Evolutionary conservation across 2,329 filamentous ascomycete genomes (phyloP), one percentile per base, ranked within the genome.

Genomic region (Calonectria fujianensis): DNA sequence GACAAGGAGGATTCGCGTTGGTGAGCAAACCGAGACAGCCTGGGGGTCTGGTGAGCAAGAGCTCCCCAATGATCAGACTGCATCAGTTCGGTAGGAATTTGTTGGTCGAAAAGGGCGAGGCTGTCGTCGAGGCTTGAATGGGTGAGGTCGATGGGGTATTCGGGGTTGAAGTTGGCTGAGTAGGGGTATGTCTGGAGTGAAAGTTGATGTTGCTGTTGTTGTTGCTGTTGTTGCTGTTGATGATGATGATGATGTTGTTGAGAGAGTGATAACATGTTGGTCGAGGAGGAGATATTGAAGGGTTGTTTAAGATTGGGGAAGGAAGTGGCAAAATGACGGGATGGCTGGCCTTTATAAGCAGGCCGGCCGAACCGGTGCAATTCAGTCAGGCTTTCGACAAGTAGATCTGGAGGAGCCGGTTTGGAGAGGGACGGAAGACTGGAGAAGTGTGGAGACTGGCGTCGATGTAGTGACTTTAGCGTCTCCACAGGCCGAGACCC

Each of bases 1-100:
- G 91, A 93, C 48, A 91, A 84, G 9, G 91, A 93, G 2, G 91
- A 90, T 76, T 93, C 91, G 77, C 91, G 89, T 59, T 93, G 87
- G 79, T 93, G 91, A 32, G 86, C 80, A 48, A 87, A 82, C 20
- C 86, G 85, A 71, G 83, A 82, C 50, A 84, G 75, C 79, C 85
- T 85, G 29, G 85, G 82, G 48, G 84, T 85, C 74, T 85, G 82
- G 74, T 86, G 86, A 73, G 82, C 81, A 70, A 82, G 76, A 29
- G 80, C 75, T 70, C 84, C 82, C 86, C 86, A 89, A 18, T 83
- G 67, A 72, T 89, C 87, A 32, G 86, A 82, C 78, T 87, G 86
- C 87, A 87, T 87, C 41, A 84, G 80, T 65, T 82, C 80, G 68
- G 78, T 66, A 24, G 76, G 75, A 9, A 82, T 57, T 54, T 81